Percentiles rank a stretch among this genome's conserved stretches.
Conservation (phyloP, 2,329 filamentous ascomycete genomes). For the Cryphonectria nitschkei region DNA sequence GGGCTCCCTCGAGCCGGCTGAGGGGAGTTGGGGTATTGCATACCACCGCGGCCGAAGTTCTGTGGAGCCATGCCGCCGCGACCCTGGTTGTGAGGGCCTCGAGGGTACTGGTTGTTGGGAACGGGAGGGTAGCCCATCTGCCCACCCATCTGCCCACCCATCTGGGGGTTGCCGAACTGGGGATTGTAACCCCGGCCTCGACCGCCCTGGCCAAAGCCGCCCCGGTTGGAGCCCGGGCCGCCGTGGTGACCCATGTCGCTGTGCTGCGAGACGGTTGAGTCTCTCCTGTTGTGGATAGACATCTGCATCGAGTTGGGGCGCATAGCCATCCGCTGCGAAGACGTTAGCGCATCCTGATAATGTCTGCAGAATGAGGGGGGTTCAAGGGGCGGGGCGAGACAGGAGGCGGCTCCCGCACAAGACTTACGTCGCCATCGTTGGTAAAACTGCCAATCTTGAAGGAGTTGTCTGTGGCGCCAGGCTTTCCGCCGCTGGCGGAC, state of each 20-base stretch:
- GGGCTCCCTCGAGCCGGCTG: slow-evolving; percentile 68
- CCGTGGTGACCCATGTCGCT: slow-evolving; percentile 70
- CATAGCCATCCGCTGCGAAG: slow-evolving; percentile 67
- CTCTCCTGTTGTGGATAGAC: slow-evolving; percentile 72
- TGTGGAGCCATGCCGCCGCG: slow-evolving; percentile 53
- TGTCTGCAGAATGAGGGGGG: slow-evolving; percentile 28
- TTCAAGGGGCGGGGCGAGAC: background rate
- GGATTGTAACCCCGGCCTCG: slow-evolving; percentile 49
- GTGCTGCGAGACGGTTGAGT: slow-evolving; percentile 83
- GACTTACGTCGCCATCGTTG: slow-evolving; percentile 78
- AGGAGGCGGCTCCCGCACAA: slow-evolving; percentile 5
- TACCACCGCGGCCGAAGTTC: slow-evolving; percentile 47
- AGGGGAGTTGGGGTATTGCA: slow-evolving; percentile 65
- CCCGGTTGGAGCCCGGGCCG: slow-evolving; percentile 61
- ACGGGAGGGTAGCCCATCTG: slow-evolving; percentile 49
- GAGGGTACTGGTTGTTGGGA: slow-evolving; percentile 39
- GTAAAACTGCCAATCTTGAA: slow-evolving; percentile 76
- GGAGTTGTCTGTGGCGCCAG: slow-evolving; percentile 62
- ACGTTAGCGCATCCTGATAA: slow-evolving; percentile 5
- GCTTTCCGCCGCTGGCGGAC: slow-evolving; percentile 80
- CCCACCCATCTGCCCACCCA: slow-evolving; percentile 52
- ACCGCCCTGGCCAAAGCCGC: slow-evolving; percentile 54
- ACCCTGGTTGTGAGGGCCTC: slow-evolving; percentile 42
- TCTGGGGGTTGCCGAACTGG: slow-evolving; percentile 44
- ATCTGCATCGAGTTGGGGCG: slow-evolving; percentile 57